Evolutionary conservation across 1,284 basidiomycete genomes (phyloP), one percentile per base, ranked within the genome.

Genomic region (Moesziomyces sp.): DNA sequence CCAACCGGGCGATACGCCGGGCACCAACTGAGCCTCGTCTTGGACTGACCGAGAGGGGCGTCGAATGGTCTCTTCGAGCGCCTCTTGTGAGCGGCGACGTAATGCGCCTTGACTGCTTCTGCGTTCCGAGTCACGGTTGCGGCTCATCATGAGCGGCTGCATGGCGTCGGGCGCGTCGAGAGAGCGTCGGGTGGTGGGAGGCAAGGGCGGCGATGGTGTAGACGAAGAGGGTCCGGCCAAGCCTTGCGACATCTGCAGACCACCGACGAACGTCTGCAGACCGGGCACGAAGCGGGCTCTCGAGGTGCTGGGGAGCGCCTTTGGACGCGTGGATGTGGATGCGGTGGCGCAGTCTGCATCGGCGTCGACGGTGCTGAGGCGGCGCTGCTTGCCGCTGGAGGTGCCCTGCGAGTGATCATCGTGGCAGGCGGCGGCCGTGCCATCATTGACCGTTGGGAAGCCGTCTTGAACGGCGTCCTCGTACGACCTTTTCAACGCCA

Each of bases 1-100:
- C 75, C 75, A 77, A 59, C 75, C 75, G 4, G 75, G 75, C n/a
- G 71, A 74, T 1, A 76, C 74, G 10, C 74, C 71, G 19, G 72
- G 67, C 13, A 74, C 63, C 3, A 67, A 48, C 19, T 65, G 66
- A 1, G 59, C 5, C 19, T 72, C 55, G 14, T 44, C 48, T 7
- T 34, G 30, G 11, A 26, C 44, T 0, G 53, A 30, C 5, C 55
- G 52, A 24, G 52, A 59, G 14, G 52, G 30, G 26, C 56, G 56
- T 26, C 52, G 45, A 16, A 21, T 38, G 18, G 52, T 40, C 9
- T 52, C 52, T 23, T 62, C 58, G 6, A 55, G 46, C 5, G 59
- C 52, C 24, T 53, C 47, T 42, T 69, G 42, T 10, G 66, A 69
- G 2, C 54, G 52, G 18, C 63, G 58, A 14, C 63, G 63, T 11